Percentiles rank a stretch among this genome's conserved stretches.
Conservation (phyloP, 352 stramenopile species). For the Aphanomyces cochlioides region DNA sequence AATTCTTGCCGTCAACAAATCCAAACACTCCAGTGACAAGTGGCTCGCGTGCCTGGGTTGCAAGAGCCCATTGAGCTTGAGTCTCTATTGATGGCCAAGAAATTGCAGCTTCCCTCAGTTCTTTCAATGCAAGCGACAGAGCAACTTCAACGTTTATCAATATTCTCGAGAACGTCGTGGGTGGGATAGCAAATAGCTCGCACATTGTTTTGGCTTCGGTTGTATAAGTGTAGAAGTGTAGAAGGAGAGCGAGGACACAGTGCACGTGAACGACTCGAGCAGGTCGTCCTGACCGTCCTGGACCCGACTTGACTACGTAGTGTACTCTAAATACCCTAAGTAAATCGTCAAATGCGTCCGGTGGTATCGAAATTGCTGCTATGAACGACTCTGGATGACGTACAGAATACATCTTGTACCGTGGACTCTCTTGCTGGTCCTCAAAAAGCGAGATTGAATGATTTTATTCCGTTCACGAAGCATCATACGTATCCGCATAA, state of each 20-base stretch:
- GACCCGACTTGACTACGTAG: not conserved
- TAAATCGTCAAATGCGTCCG: too few species aligned
- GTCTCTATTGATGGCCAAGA: too few species aligned
- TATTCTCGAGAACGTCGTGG: too few species aligned
- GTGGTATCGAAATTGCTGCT: not conserved
- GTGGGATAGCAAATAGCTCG: not conserved
- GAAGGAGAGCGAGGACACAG: not conserved
- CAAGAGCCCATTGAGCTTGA: too few species aligned
- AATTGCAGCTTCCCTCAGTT: too few species aligned
- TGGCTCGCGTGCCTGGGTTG: too few species aligned
- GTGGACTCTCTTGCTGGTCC: not conserved
- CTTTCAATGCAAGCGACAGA: too few species aligned
- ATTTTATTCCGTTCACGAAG: not conserved
- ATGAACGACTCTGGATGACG: not conserved
- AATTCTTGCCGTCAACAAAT: too few species aligned
- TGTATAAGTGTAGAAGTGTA: not conserved
- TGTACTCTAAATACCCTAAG: not conserved
- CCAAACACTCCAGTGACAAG: too few species aligned
- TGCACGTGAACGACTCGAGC: not conserved
- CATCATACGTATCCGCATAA: too few species aligned
- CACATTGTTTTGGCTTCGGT: not conserved
- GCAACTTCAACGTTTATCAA: too few species aligned
- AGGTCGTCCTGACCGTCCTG: not conserved
- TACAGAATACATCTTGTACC: not conserved
- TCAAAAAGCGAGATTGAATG: not conserved